Evolutionary conservation across 768 basidiomycete genomes (phyloP), one percentile per base, ranked within the genome.

Genomic region (Lactarius sanguifluus): DNA sequence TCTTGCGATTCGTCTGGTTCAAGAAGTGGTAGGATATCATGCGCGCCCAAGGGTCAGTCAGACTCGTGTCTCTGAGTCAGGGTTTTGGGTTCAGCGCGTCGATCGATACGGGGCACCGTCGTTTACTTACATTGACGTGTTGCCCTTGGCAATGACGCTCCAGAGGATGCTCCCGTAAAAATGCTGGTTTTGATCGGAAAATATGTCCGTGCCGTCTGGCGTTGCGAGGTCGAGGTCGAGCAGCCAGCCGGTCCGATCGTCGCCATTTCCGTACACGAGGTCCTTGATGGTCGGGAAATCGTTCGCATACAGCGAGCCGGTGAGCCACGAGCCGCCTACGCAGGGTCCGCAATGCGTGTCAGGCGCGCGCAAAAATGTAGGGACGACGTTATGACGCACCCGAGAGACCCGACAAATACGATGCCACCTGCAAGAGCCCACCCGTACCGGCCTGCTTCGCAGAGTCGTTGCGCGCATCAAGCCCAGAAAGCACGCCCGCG

Each of bases 1-100:
- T 86, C 12, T 62, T 64, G 18, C 80, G 77, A 7, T 80, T 79
- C 0, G 89, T 91, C 60, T 85, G 83, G 71, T 86, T 90, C 65
- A 89, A 76, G 71, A 91, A 91, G 73, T 92, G 91, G 69, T 88
- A 88, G 1, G 87, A 82, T 40, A 92, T 81, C 73, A 86, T 83
- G 1, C 88, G 84, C 0, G 82, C 78, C 81, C 86, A 90, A 7
- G 85, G 77, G 72, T 91, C 89, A 1, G 83, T 83, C 55, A 89
- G 64, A 62, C 87, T 88, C 23, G 86, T 87, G 72, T 87, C 82
- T 47, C 88, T 89, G n/a, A n/a, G 67, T 0, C 61, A 36, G 45
- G 1, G 52, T 8, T 45, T 45, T 57, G 41, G 25, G 45, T 7
- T 64, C 40, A 57, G 41, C 47, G n/a, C 3, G 34, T 47, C 34